These are phyloP conservation scores for Pythium brassicae DNA, from an alignment of 352 stramenopile genomes.

Conservation along the genomic window DNA sequence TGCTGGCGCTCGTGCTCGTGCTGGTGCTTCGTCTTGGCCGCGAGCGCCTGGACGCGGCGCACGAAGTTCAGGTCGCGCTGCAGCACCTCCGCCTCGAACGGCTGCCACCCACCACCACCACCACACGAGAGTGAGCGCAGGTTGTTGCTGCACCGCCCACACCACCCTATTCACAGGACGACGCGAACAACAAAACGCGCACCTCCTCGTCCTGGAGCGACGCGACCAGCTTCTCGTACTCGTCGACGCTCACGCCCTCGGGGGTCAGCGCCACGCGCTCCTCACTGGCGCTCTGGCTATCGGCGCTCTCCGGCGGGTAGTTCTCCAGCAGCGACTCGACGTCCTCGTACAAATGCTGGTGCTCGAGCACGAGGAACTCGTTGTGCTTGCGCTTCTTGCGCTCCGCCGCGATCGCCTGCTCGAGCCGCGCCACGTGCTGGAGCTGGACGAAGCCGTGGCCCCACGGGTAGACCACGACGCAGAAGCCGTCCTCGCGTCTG, in stretches of 20 bases:
- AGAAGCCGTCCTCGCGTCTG: slow-evolving; percentile 51
- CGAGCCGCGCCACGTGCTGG: slow-evolving; percentile 42
- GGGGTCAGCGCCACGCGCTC: slow-evolving; percentile 1
- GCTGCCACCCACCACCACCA: slow-evolving; percentile 17
- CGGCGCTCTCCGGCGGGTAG: slow-evolving; percentile 17
- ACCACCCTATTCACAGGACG: too few species aligned
- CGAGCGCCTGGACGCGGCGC: slow-evolving; percentile 49
- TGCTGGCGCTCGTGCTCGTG: slow-evolving; percentile 15
- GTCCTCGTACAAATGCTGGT: slow-evolving; percentile 69
- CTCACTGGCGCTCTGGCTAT: background rate
- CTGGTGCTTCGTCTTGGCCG: slow-evolving; percentile 35
- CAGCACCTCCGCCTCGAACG: slow-evolving; percentile 40
- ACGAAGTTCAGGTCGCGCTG: slow-evolving; percentile 55
- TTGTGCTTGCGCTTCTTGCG: slow-evolving; percentile 44
- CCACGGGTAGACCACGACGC: slow-evolving; percentile 68
- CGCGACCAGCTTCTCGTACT: slow-evolving; percentile 44
- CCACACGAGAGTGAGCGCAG: background rate
- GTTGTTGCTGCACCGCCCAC: too few species aligned
- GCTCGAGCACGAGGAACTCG: slow-evolving; percentile 53
- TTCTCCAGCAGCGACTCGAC: slow-evolving; percentile 57
- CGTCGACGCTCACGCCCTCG: slow-evolving; percentile 17
- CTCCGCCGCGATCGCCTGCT: slow-evolving; percentile 27
- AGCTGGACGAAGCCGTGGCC: slow-evolving; percentile 68
- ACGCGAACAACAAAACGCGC: background rate
- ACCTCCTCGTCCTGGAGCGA: slow-evolving; percentile 49